phyloP scores from a whole-genome alignment of 129 eudicot species.

The Flaveria bidentis region DNA sequence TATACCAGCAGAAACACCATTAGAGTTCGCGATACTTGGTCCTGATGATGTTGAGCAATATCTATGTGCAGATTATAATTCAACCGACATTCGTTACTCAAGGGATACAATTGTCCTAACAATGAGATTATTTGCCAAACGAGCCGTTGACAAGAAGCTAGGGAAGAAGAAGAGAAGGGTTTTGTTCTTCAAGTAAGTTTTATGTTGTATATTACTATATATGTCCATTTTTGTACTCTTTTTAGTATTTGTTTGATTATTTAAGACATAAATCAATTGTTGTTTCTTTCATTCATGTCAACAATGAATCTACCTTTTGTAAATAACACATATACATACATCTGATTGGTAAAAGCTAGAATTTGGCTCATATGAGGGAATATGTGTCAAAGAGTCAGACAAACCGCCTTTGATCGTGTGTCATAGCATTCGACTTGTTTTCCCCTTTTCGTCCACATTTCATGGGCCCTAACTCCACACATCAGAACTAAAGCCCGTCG shows the following conservation, averaged over 20 bases:
- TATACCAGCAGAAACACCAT: conserved; percentile 28
- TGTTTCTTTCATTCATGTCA: conserved; percentile 1
- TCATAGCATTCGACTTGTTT: not conserved
- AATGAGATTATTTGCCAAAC: conserved; percentile 41
- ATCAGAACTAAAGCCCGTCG: not conserved
- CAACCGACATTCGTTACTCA: conserved; percentile 27
- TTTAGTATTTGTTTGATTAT: not conserved
- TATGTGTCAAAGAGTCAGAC: not conserved
- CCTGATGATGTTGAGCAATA: conserved; percentile 30
- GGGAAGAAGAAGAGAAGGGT: conserved; percentile 43
- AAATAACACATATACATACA: not conserved
- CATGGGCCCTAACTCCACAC: not conserved
- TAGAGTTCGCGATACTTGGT: conserved; percentile 38
- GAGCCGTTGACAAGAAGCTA: conserved; percentile 39
- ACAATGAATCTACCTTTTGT: not conserved
- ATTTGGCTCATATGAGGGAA: no score
- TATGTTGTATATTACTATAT: not conserved
- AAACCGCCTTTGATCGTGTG: not conserved
- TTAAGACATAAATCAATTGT: not conserved
- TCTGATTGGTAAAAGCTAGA: not conserved
- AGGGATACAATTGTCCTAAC: conserved; percentile 46
- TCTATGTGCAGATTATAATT: conserved; percentile 28
- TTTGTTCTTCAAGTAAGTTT: conserved; percentile 36
- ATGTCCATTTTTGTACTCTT: not conserved
- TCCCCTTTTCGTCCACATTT: not conserved